Conservation (phyloP, 768 basidiomycete species). For the Termitomyces sp. region DNA sequence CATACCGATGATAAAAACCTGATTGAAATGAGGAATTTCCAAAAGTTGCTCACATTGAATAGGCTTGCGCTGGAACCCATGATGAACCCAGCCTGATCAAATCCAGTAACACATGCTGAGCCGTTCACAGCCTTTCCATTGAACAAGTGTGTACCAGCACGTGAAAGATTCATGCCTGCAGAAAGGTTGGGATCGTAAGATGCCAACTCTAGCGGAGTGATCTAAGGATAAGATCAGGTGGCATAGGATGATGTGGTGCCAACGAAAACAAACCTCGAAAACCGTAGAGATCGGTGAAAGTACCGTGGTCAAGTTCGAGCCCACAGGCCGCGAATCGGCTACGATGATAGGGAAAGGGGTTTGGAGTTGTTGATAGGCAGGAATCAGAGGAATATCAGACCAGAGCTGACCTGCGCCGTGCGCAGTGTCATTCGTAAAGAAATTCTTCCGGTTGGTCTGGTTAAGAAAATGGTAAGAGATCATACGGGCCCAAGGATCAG, state of each 20-base stretch:
- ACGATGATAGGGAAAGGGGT: conserved; percentile 68
- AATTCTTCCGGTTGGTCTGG: conserved; percentile 50
- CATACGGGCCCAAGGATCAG: conserved; percentile 60
- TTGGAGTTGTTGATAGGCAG: conserved; percentile 40
- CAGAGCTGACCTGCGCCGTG: conserved; percentile 75
- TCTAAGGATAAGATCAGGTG: conserved; percentile 23
- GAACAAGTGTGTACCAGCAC: conserved; percentile 57
- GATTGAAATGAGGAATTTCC: neutral
- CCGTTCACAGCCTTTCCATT: conserved; percentile 50
- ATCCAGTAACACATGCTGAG: conserved; percentile 63
- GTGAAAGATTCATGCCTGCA: conserved; percentile 60
- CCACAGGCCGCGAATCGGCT: conserved; percentile 45
- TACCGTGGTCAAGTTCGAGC: conserved; percentile 33
- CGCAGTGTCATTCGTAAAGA: conserved; percentile 50
- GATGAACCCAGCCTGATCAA: conserved; percentile 70
- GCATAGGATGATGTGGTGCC: neutral
- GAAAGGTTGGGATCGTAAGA: conserved; percentile 69
- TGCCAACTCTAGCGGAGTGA: conserved; percentile 62
- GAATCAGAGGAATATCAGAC: conserved; percentile 48
- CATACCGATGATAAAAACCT: neutral
- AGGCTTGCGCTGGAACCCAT: conserved; percentile 71
- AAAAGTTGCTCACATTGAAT: conserved; percentile 43
- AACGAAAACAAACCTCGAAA: conserved; percentile 42
- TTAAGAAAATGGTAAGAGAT: conserved; percentile 73
- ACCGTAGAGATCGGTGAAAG: conserved; percentile 40